Base-by-base conservation (phyloP, 2,329 filamentous ascomycete genomes). In the Clonostachys rosea region DNA sequence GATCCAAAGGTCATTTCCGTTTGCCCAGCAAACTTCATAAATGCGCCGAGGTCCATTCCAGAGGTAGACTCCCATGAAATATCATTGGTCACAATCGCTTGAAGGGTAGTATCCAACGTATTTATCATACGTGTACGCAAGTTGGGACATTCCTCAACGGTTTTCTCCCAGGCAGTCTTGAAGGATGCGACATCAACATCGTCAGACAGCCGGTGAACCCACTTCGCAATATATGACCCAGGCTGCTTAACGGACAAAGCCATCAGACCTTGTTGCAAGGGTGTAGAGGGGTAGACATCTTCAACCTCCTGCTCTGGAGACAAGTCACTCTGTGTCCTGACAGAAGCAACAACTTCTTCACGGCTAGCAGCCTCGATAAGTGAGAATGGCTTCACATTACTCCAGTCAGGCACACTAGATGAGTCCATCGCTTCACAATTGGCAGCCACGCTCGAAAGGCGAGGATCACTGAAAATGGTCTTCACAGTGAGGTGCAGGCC, bases 151-250 rank as follows among this genome's bases (percentile, higher is more conserved):
- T 18, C 10, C 41, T 36, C 34, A 13, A 52, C 48, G 6, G 45
- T 48, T 24, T 12, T 12, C 12, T 49, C 42, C 61, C 60, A 65
- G 6, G 61, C 59, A 2, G 52, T 44, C 47, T 56, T 56, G 51
- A 64, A 62, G 4, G 39, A 47, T 9, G 34, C 42, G 36, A 55
- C 16, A 9, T 60, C 50, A 12, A 56, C 30, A 13, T 55, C n/a
- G 5, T 36, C 43, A 2, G 50, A 30, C 5, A 62, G 52, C 24
- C 57, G 12, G 41, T 43, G 44, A 24, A 37, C 33, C 11, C 24
- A 44, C 12, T 39, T 43, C 9, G 41, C 41, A 34, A 68, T 56
- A 40, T 71, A 70, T 2, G 60, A 60, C 2, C 62, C 65, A 2
- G 50, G 36, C 14, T 61, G 54, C 35, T 58, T 58, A 37, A 51